phyloP scores from a whole-genome alignment of 2,329 filamentous ascomycete genomes.

The Graphilbum fragrans region DNA sequence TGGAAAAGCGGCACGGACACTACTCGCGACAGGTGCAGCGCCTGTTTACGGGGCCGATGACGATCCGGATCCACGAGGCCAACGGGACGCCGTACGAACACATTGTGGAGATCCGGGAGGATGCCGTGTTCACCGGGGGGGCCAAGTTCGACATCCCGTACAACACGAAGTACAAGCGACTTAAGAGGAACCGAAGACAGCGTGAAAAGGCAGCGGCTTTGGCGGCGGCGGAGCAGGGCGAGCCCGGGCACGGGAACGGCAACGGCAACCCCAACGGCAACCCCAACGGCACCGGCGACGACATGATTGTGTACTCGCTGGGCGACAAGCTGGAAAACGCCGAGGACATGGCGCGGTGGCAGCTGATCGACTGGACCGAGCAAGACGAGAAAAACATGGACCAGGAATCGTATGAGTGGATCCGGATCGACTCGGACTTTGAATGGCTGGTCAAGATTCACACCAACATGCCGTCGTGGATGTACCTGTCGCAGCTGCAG shows the following conservation, averaged over 20 bases:
- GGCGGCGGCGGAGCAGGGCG: slow-evolving; percentile 31
- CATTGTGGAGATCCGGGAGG: slow-evolving; percentile 88
- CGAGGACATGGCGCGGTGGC: slow-evolving; percentile 76
- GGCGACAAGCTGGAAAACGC: slow-evolving; percentile 79
- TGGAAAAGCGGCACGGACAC: slow-evolving; percentile 62
- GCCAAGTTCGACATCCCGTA: slow-evolving; percentile 89
- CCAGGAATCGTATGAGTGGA: slow-evolving; percentile 96
- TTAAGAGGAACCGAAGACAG: slow-evolving; percentile 76
- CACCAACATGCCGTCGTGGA: slow-evolving; percentile 77
- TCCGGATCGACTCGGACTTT: slow-evolving; percentile 93
- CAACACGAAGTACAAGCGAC: slow-evolving; percentile 96
- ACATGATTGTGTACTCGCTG: slow-evolving; percentile 73
- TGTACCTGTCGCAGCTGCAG: slow-evolving; percentile 95
- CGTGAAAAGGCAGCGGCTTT: slow-evolving; percentile 62
- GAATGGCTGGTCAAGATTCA: slow-evolving; percentile 91
- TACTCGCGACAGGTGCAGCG: slow-evolving; percentile 47
- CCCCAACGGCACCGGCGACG: slow-evolving; percentile 31
- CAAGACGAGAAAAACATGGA: slow-evolving; percentile 89
- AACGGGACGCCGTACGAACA: slow-evolving; percentile 98
- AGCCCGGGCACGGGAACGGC: neutral
- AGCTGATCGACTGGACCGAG: slow-evolving; percentile 75
- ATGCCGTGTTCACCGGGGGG: slow-evolving; percentile 42
- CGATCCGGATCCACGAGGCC: slow-evolving; percentile 92
- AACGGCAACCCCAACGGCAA: slow-evolving; percentile 36
- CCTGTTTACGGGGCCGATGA: slow-evolving; percentile 87